phyloP scores from a whole-genome alignment of 2,329 filamentous ascomycete species.

The Clarireedia paspali region DNA sequence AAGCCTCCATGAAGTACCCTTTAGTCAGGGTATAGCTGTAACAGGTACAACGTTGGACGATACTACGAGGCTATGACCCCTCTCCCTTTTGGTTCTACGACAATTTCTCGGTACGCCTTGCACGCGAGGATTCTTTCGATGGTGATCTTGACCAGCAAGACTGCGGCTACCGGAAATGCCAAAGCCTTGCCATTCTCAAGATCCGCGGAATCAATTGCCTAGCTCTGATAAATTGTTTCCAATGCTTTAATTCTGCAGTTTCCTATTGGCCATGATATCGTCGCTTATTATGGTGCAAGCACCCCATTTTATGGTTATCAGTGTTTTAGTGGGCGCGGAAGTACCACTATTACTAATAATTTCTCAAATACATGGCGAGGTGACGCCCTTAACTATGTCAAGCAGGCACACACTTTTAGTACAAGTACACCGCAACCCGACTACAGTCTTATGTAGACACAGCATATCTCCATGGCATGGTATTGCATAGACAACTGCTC shows the following conservation, averaged over 20 bases:
- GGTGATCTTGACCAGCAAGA: constrained; percentile 75
- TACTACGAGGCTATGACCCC: neutral
- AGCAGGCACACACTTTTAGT: constrained; percentile 8
- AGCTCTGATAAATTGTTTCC: neutral
- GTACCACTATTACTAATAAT: neutral
- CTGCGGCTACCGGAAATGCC: constrained; percentile 56
- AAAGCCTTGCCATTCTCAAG: neutral
- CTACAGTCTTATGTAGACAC: neutral
- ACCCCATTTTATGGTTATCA: neutral
- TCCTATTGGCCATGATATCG: constrained; percentile 1
- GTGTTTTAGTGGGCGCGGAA: neutral
- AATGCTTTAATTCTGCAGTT: neutral
- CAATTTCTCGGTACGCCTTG: constrained; percentile 1
- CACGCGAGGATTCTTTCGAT: neutral
- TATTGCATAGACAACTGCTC: neutral
- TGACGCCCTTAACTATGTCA: constrained; percentile 9
- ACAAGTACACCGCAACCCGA: constrained; percentile 5
- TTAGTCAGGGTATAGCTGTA: neutral
- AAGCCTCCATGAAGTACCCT: neutral
- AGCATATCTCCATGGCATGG: neutral
- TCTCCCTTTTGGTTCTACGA: constrained; percentile 3
- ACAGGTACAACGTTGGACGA: neutral
- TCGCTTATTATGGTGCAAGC: neutral
- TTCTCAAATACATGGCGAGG: neutral
- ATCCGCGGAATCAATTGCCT: constrained; percentile 2